These are phyloP conservation scores for Murraya paniculata DNA, from an alignment of 345 rosid genomes.

Conservation along the genomic window DNA sequence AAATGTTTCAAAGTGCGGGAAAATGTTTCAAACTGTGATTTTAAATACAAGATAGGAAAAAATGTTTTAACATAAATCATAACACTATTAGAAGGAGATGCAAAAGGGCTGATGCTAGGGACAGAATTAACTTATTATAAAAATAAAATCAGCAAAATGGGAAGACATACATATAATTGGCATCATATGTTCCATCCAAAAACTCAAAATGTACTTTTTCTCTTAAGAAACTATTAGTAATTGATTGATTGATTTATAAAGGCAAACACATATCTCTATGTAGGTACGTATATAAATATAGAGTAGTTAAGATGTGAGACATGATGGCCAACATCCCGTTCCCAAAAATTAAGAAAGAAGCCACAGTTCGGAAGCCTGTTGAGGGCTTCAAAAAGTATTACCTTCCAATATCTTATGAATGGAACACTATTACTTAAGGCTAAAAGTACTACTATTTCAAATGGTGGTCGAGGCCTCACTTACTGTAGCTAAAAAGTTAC, in stretches of 20 bases:
- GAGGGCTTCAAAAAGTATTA: not conserved
- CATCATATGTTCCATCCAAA: too few species aligned
- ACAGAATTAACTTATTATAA: not conserved
- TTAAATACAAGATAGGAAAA: not conserved
- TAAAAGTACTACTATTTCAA: not conserved
- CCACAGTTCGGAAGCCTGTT: not conserved
- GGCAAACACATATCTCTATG: not conserved
- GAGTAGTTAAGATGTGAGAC: not conserved
- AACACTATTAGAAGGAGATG: not conserved
- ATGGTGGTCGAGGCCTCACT: not conserved
- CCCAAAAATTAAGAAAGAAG: not conserved
- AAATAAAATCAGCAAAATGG: too few species aligned
- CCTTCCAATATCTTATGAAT: not conserved
- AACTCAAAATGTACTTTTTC: not conserved
- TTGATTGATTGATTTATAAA: not conserved
- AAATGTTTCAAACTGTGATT: not conserved
- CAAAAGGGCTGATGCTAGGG: not conserved
- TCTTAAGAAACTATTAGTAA: not conserved
- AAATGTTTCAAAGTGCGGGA: not conserved
- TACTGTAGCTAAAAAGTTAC: not conserved
- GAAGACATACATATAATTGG: not conserved
- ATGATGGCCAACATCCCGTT: not conserved
- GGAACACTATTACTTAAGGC: not conserved
- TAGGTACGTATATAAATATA: not conserved
- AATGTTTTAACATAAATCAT: not conserved